Conservation (phyloP, 2,329 filamentous ascomycete genomes). For the Esteya vermicola region DNA sequence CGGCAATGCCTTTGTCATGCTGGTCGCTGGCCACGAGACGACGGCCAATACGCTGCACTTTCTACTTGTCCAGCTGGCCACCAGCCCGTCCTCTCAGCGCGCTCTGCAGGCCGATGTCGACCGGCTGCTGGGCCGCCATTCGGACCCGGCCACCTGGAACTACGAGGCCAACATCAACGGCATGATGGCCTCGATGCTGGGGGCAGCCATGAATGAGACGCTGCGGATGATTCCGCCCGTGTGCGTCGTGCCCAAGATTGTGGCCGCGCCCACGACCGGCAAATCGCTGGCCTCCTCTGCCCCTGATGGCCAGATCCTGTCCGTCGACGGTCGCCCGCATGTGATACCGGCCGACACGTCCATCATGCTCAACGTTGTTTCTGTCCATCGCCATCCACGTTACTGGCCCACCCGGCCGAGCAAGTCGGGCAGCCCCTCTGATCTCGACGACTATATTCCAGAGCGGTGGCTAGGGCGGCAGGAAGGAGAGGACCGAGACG, state of each 20-base stretch:
- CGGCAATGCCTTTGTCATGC: constrained; percentile 56
- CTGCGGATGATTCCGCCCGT: constrained; percentile 61
- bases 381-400: constrained; percentile 52
- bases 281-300: no score
- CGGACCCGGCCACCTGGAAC: constrained; percentile 49
- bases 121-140: constrained; percentile 38
- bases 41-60: constrained; percentile 66
- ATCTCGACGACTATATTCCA: constrained; percentile 55
- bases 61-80: constrained; percentile 52
- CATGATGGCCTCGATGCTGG: constrained; percentile 55
- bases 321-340: constrained; percentile 39
- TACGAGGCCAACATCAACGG: constrained; percentile 54
- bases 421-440: constrained; percentile 28
- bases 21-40: constrained; percentile 68
- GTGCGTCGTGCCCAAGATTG: constrained; percentile 56
- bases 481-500: constrained; percentile 5
- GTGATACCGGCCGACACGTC: constrained; percentile 40
- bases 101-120: constrained; percentile 57
- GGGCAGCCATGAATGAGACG: constrained; percentile 65
- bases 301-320: constrained; percentile 46
- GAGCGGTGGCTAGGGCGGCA: constrained; percentile 51
- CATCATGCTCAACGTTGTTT: constrained; percentile 41
- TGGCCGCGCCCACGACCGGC: constrained; percentile 19
- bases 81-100: constrained; percentile 48
- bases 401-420: constrained; percentile 51